These are phyloP conservation scores for Aurinia saxatilis DNA, from an alignment of 345 rosid species.

Conservation along the genomic window DNA sequence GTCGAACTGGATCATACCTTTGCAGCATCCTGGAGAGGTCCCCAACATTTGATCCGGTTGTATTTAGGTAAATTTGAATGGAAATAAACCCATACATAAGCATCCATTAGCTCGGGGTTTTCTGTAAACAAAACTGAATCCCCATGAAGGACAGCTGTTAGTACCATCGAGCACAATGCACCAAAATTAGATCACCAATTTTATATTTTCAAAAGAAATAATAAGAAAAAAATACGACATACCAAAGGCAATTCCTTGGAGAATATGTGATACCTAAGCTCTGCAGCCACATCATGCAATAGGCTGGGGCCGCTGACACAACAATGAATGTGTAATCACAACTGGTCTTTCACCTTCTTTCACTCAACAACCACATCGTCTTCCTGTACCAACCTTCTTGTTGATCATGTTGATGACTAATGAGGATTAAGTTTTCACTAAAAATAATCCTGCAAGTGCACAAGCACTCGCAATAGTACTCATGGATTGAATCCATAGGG, in stretches of 20 bases:
- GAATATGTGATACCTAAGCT: slow-evolving; percentile 84
- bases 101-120: slow-evolving; percentile 63
- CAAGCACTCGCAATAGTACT: no score
- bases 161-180: slow-evolving; percentile 36
- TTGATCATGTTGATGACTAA: slow-evolving; percentile 78
- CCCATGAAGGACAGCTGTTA: slow-evolving; percentile 69
- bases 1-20: slow-evolving; percentile 29
- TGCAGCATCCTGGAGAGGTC: slow-evolving; percentile 71
- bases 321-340: slow-evolving; percentile 70
- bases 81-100: slow-evolving; percentile 73
- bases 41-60: slow-evolving; percentile 82
- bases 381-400: slow-evolving; percentile 76
- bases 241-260: slow-evolving; percentile 92
- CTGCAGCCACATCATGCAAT: slow-evolving; percentile 66
- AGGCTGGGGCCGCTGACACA: slow-evolving; percentile 73
- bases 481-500: no score
- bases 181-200: neutral
- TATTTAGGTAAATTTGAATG: slow-evolving; percentile 65
- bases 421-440: no score
- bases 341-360: slow-evolving; percentile 58
- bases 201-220: neutral
- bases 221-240: slow-evolving; percentile 11
- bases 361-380: slow-evolving; percentile 96
- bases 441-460: no score
- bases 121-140: slow-evolving; percentile 65